Conservation (phyloP, 169 alveolate species). For the Cyclospora cayetanensis region DNA sequence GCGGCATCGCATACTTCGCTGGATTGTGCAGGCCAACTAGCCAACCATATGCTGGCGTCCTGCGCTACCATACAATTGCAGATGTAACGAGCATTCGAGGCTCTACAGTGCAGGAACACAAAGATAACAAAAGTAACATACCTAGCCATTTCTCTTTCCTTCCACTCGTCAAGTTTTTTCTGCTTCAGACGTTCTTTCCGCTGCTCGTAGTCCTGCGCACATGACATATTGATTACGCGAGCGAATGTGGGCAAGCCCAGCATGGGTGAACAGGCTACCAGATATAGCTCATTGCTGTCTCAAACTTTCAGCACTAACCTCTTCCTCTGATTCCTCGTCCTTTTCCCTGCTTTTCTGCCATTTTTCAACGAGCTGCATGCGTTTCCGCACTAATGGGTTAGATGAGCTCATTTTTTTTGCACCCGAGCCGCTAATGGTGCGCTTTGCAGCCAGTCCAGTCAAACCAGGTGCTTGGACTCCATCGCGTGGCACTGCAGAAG, state of each 20-base stretch:
- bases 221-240: not conserved
- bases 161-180: constrained; percentile 70
- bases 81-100: too few relatives aligned
- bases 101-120: not conserved
- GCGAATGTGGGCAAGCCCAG: too few relatives aligned
- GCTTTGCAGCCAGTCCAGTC: constrained; percentile 14
- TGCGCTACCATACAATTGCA: too few relatives aligned
- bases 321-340: constrained; percentile 70
- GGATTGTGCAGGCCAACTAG: too few relatives aligned
- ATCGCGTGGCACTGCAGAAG: constrained; percentile 62
- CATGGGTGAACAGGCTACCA: too few relatives aligned
- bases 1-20: too few relatives aligned
- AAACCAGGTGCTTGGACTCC: constrained; percentile 55
- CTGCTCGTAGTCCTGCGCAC: constrained; percentile 57
- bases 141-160: constrained; percentile 73
- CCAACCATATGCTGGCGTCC: too few relatives aligned
- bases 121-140: not conserved
- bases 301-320: constrained; percentile 42
- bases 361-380: constrained; percentile 72
- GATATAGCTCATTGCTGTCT: too few relatives aligned
- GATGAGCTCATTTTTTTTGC: constrained; percentile 14
- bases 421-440: constrained; percentile 30
- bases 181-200: constrained; percentile 60
- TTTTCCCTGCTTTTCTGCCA: constrained; percentile 67
- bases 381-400: constrained; percentile 67